These are phyloP conservation scores for Atalantia buxifolia DNA, from an alignment of 345 rosid genomes.

Conservation along the genomic window DNA sequence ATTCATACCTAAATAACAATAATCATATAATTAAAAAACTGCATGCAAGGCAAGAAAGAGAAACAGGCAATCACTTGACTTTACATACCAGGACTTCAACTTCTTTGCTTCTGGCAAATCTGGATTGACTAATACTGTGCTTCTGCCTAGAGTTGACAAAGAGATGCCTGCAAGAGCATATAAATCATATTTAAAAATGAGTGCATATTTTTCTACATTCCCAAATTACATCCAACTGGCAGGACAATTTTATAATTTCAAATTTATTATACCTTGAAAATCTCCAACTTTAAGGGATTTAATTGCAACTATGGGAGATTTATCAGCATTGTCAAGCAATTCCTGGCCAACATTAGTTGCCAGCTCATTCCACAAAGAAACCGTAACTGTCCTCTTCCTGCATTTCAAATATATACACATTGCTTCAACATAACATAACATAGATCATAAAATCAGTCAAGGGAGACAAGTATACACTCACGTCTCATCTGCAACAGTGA, in stretches of 20 bases:
- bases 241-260: neutral
- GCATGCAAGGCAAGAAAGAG: neutral
- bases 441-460: neutral
- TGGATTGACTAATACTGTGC: constrained; percentile 63
- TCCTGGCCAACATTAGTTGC: constrained; percentile 80
- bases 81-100: constrained; percentile 60
- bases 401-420: neutral
- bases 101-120: constrained; percentile 69
- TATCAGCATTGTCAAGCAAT: constrained; percentile 60
- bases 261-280: constrained; percentile 65
- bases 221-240: neutral
- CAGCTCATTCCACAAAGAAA: constrained; percentile 83
- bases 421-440: neutral
- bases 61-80: neutral
- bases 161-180: constrained; percentile 57
- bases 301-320: constrained; percentile 70
- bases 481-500: constrained; percentile 83
- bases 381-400: constrained; percentile 81
- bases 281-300: constrained; percentile 89
- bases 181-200: neutral
- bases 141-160: constrained; percentile 64
- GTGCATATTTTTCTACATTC: no score
- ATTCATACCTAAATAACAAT: constrained; percentile 55
- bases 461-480: constrained; percentile 14
- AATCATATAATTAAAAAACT: neutral